Conservation (phyloP, 2,329 filamentous ascomycete species). For the Alternaria incomplexa region DNA sequence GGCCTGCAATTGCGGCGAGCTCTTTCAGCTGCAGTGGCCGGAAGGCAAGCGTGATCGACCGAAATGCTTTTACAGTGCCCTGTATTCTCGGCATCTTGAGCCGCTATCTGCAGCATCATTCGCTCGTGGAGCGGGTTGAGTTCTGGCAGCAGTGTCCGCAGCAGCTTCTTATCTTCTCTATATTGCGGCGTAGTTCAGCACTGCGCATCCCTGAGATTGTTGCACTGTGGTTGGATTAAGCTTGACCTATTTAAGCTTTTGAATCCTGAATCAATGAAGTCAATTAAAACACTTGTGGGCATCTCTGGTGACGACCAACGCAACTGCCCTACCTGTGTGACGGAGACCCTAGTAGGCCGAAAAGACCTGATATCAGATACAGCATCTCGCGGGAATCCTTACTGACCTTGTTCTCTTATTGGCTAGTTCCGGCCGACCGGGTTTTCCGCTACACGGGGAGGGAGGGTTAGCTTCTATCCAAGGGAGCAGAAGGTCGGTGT, state of each 20-base stretch:
- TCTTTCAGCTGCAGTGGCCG: constrained; percentile 7
- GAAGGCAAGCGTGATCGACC: constrained; percentile 2
- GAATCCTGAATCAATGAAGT: not conserved
- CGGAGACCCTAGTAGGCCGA: not conserved
- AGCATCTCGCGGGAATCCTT: not conserved
- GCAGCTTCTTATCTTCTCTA: not conserved
- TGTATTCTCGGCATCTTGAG: not conserved
- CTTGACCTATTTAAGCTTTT: not conserved
- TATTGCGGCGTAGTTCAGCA: not conserved
- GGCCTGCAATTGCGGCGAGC: not conserved
- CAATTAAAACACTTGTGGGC: not conserved
- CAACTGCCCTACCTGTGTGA: not conserved
- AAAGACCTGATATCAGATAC: not conserved
- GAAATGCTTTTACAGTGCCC: constrained; percentile 2
- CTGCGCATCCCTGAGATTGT: not conserved
- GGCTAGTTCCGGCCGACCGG: not conserved
- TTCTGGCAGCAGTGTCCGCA: constrained; percentile 43
- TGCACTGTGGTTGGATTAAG: not conserved
- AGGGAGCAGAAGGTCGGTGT: not conserved
- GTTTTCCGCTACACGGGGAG: not conserved
- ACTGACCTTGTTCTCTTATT: not conserved
- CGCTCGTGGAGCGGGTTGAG: constrained; percentile 48
- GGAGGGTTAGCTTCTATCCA: not conserved
- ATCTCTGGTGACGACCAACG: not conserved
- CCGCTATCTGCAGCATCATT: constrained; percentile 42